Conservation (phyloP, 2,329 filamentous ascomycete genomes). For the Colletotrichum sp. region DNA sequence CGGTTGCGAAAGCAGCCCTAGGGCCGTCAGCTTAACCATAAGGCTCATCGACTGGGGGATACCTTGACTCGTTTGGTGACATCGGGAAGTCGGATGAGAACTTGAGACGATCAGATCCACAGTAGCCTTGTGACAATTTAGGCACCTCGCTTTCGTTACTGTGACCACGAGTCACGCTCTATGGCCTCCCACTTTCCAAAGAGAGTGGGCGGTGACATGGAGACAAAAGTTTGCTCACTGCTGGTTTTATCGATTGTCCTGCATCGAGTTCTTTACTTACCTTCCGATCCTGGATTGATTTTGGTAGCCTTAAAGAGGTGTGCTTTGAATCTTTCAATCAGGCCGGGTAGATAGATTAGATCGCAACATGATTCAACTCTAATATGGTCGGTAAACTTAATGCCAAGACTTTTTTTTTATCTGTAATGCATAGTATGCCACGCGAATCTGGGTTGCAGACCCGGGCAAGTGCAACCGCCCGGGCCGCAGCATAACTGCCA, state of each 20-base stretch:
- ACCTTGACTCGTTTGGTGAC: not conserved
- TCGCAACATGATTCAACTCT: not conserved
- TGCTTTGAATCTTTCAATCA: fast-evolving
- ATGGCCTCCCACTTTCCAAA: not conserved
- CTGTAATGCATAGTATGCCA: not conserved
- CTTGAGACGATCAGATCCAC: not conserved
- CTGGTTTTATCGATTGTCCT: not conserved
- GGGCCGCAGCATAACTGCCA: not conserved
- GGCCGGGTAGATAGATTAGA: not conserved
- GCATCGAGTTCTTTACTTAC: not conserved
- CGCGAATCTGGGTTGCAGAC: not conserved
- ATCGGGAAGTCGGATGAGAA: not conserved
- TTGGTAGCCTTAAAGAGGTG: not conserved
- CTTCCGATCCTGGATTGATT: not conserved
- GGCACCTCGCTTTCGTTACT: not conserved
- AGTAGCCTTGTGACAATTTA: not conserved
- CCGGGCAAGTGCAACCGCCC: not conserved
- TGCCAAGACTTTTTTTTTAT: not conserved
- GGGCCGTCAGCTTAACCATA: not conserved
- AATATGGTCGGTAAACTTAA: fast-evolving
- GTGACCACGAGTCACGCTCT: not conserved
- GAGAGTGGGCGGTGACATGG: not conserved
- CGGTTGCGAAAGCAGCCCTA: not conserved
- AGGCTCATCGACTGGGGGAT: fast-evolving
- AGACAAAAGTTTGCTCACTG: not conserved